These are phyloP conservation scores for Daldinia bambusicola DNA, from an alignment of 495 filamentous ascomycete species.

Conservation along the genomic window DNA sequence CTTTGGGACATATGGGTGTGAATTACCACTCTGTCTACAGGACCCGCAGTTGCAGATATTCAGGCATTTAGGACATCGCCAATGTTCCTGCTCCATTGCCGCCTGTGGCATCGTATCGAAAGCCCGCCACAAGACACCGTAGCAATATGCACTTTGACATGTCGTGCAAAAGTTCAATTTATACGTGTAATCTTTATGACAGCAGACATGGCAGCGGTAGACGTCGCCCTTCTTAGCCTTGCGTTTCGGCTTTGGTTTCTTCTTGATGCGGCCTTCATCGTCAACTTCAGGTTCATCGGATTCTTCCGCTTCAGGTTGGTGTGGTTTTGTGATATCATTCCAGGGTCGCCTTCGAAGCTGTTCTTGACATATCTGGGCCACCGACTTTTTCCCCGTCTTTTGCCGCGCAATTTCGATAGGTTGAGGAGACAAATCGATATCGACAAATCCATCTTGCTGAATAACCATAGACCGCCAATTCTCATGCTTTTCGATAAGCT, in stretches of 20 bases:
- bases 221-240: constrained; percentile 58
- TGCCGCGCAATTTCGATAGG: constrained; percentile 71
- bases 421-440: constrained; percentile 68
- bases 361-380: constrained; percentile 91
- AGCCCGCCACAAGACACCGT: constrained; percentile 85
- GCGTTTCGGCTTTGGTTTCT: constrained; percentile 54
- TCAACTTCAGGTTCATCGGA: constrained; percentile 59
- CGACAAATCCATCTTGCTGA: constrained; percentile 68
- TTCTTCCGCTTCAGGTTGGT: constrained; percentile 54
- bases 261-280: constrained; percentile 61
- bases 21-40: constrained; percentile 66
- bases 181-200: constrained; percentile 77
- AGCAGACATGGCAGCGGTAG: constrained; percentile 83
- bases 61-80: constrained; percentile 88
- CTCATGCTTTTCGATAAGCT: constrained; percentile 81
- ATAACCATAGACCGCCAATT: constrained; percentile 81
- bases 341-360: constrained; percentile 78
- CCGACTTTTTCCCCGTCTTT: constrained; percentile 72
- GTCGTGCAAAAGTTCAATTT: constrained; percentile 80
- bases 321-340: constrained; percentile 62
- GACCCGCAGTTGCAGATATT: constrained; percentile 84
- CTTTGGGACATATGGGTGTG: constrained; percentile 78
- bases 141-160: constrained; percentile 83
- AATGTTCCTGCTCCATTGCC: constrained; percentile 79
- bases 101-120: constrained; percentile 86